Conservation (phyloP, 2,329 filamentous ascomycete species). For the Dryadomyces quercus-mongolicae region DNA sequence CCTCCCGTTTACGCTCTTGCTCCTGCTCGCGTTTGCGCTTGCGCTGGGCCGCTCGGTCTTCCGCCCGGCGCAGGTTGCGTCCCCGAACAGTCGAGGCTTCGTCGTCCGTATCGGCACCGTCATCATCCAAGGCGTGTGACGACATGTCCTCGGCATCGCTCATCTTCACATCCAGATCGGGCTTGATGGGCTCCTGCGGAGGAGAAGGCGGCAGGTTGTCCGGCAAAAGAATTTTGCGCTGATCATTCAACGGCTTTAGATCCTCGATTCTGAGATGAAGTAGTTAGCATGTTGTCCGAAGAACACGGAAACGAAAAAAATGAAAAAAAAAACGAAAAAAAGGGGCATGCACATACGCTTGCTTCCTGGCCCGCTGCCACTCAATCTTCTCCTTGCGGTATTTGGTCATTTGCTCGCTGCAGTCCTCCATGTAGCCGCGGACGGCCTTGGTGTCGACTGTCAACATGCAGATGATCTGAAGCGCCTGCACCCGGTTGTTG, state of each 20-base stretch:
- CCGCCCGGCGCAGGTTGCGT: slow-evolving; percentile 47
- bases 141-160: slow-evolving; percentile 49
- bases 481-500: slow-evolving; percentile 65
- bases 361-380: slow-evolving; percentile 66
- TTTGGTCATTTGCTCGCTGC: slow-evolving; percentile 85
- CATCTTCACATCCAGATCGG: slow-evolving; percentile 49
- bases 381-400: slow-evolving; percentile 95
- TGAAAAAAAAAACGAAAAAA: not conserved
- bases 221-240: slow-evolving; percentile 60
- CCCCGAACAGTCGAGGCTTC: slow-evolving; percentile 46
- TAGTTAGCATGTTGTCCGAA: not conserved
- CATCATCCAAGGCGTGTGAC: slow-evolving; percentile 43
- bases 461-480: slow-evolving; percentile 79
- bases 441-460: slow-evolving; percentile 78
- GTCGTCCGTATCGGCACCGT: slow-evolving; percentile 52
- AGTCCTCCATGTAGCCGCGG: slow-evolving; percentile 80
- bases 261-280: slow-evolving; percentile 51
- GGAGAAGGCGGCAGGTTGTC: slow-evolving; percentile 59
- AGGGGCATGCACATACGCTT: slow-evolving; percentile 30
- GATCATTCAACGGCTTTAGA: slow-evolving; percentile 56
- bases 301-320: too few species aligned
- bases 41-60: slow-evolving; percentile 59
- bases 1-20: slow-evolving; percentile 54
- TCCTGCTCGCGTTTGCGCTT: slow-evolving; percentile 67
- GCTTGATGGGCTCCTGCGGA: slow-evolving; percentile 33